Conservation (phyloP, 495 filamentous ascomycete genomes). For the Penicillium lagena region DNA sequence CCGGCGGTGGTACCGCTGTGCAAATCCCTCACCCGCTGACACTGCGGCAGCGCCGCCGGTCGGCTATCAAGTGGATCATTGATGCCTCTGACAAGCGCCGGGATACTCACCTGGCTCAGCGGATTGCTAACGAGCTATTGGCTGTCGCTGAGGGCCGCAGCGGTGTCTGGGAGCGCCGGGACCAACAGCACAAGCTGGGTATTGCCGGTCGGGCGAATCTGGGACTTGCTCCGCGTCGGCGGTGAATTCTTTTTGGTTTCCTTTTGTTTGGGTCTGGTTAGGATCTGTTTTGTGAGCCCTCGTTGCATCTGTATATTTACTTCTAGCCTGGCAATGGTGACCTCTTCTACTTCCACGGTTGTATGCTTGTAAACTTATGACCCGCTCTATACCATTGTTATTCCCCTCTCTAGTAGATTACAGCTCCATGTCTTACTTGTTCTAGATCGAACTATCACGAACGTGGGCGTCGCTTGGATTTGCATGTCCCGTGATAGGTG, state of each 20-base stretch:
- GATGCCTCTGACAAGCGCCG: slow-evolving; percentile 68
- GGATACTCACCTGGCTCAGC: slow-evolving; percentile 61
- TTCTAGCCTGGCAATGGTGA: neutral
- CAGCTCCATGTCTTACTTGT: no score
- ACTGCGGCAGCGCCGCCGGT: slow-evolving; percentile 65
- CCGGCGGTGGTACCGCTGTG: slow-evolving; percentile 78
- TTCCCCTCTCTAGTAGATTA: no score
- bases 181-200: slow-evolving; percentile 64
- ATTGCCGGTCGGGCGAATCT: slow-evolving; percentile 70
- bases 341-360: neutral
- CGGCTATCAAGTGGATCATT: slow-evolving; percentile 82
- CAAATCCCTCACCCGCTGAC: slow-evolving; percentile 75
- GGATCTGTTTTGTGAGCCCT: slow-evolving; percentile 1
- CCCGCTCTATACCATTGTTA: no score
- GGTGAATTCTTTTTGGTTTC: slow-evolving; percentile 8
- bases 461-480: slow-evolving; percentile 3
- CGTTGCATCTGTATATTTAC: slow-evolving; percentile 7
- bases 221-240: slow-evolving; percentile 17
- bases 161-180: slow-evolving; percentile 72
- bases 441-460: no score
- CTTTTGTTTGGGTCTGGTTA: slow-evolving; percentile 3
- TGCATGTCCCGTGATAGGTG: slow-evolving; percentile 1
- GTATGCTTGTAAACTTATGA: no score
- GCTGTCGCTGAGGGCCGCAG: slow-evolving; percentile 83
- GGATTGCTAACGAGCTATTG: slow-evolving; percentile 83